Conservation (phyloP, 2,329 filamentous ascomycete genomes). For the Talaromyces piceae region DNA sequence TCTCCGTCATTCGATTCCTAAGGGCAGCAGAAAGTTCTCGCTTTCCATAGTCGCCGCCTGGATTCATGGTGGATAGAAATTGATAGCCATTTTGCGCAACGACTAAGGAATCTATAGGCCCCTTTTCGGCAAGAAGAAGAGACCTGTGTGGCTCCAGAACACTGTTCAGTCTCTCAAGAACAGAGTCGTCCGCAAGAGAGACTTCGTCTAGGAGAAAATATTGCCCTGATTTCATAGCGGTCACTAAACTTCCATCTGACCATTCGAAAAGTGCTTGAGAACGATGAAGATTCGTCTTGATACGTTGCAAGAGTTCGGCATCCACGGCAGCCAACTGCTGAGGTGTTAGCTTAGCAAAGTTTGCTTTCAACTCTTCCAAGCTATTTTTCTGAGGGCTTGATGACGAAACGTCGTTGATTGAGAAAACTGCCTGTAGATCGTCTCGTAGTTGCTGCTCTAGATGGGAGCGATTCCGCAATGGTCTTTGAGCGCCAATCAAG, state of each 20-base stretch:
- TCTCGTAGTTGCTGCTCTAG: conserved; percentile 59
- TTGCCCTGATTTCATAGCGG: conserved; percentile 83
- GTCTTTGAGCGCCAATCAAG: conserved; percentile 88
- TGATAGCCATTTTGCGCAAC: conserved; percentile 74
- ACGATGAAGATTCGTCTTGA: conserved; percentile 49
- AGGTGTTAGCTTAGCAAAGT: conserved; percentile 50
- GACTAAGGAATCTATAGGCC: conserved; percentile 72
- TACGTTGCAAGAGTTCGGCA: conserved; percentile 35
- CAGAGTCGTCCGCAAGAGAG: conserved; percentile 93
- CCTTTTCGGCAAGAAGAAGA: conserved; percentile 88
- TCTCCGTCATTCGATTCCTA: conserved; percentile 94
- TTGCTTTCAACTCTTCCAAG: conserved; percentile 50
- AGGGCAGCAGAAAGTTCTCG: conserved; percentile 92
- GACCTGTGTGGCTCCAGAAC: conserved; percentile 84
- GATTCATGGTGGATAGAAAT: conserved; percentile 98
- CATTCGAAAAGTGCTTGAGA: conserved; percentile 90
- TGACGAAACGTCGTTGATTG: conserved; percentile 22
- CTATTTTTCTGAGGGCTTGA: conserved; percentile 26
- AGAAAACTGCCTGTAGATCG: conserved; percentile 48
- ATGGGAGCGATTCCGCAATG: conserved; percentile 73
- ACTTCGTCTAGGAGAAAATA: conserved; percentile 97
- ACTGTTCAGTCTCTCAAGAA: conserved; percentile 91
- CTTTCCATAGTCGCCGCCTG: conserved; percentile 96
- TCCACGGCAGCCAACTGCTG: conserved; percentile 44
- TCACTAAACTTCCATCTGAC: conserved; percentile 86